Percentiles rank a stretch among this genome's conserved stretches.
phyloP scores from a whole-genome alignment of 257 asterid species.

The Solanum lycopersicoides region DNA sequence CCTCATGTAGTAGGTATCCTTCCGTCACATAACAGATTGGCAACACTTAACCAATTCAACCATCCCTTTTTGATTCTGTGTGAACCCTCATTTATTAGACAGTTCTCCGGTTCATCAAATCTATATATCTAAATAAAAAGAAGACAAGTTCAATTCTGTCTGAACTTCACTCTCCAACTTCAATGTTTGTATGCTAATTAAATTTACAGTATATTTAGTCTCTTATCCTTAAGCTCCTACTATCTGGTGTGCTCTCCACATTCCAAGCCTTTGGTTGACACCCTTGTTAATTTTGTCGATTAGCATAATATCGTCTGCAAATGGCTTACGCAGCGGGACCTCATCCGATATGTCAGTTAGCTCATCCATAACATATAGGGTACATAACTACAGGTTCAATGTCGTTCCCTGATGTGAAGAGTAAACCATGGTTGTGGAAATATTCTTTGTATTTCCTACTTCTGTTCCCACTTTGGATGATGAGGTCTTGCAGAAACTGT shows the following conservation, averaged over 20 bases:
- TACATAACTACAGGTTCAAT: background rate
- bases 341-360: background rate
- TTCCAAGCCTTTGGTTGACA: background rate
- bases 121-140: background rate
- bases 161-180: background rate
- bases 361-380: background rate
- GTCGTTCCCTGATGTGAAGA: background rate
- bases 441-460: background rate
- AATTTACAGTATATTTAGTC: background rate
- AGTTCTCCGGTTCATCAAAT: background rate
- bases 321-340: background rate
- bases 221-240: background rate
- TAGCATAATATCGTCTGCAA: background rate
- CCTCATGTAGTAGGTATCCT: background rate
- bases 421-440: background rate
- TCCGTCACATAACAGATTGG: background rate
- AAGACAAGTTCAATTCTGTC: background rate
- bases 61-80: background rate
- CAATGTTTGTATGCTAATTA: background rate
- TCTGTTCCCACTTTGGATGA: background rate
- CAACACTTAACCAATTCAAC: background rate
- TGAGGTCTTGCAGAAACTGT: background rate
- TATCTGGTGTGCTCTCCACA: background rate
- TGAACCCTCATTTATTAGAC: background rate
- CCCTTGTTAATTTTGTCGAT: background rate